Evolutionary conservation across 768 basidiomycete species (phyloP).

Genomic region (Boletus rex-veris): DNA sequence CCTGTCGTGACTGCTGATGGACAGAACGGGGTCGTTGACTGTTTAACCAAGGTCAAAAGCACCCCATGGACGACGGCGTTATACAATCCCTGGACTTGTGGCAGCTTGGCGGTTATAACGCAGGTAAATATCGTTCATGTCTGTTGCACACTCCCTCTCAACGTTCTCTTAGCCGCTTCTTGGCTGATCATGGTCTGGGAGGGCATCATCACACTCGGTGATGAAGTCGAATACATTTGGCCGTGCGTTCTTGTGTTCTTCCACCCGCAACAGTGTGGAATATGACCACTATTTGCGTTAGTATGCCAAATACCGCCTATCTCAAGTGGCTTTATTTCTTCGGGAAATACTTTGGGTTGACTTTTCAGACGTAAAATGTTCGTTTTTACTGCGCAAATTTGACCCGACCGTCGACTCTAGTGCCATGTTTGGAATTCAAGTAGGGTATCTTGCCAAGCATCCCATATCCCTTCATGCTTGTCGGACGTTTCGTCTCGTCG

Average conservation of each 20-base stretch:
- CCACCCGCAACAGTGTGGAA: background rate
- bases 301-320: constrained; percentile 13
- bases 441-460: background rate
- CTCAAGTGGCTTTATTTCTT: constrained; percentile 30
- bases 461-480: constrained; percentile 5
- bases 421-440: constrained; percentile 3
- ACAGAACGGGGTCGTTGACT: no score
- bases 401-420: constrained; percentile 5
- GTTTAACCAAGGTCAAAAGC: background rate
- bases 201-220: constrained; percentile 8
- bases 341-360: constrained; percentile 18
- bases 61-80: background rate
- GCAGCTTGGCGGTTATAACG: constrained; percentile 5
- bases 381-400: background rate
- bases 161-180: constrained; percentile 6
- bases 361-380: constrained; percentile 12
- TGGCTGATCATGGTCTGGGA: constrained; percentile 19
- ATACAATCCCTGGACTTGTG: background rate
- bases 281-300: background rate
- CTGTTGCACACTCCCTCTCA: background rate
- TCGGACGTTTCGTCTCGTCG: constrained; percentile 6
- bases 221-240: constrained; percentile 25
- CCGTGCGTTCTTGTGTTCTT: constrained; percentile 13
- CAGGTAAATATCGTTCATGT: constrained; percentile 2
- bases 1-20: no score